phyloP scores from a whole-genome alignment of 75 land plant genomes.

The Larix kaempferi region DNA sequence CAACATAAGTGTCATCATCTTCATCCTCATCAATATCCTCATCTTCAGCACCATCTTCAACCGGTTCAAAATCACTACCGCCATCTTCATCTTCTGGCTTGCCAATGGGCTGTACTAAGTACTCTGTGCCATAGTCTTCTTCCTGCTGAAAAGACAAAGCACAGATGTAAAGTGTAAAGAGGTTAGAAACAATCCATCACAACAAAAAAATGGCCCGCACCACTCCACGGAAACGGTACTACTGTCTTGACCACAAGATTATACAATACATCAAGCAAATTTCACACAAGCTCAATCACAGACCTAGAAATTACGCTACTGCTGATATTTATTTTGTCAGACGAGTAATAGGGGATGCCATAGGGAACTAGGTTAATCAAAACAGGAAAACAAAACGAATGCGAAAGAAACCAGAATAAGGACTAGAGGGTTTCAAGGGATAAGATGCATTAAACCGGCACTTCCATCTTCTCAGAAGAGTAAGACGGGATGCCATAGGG shows the following conservation, averaged over 20 bases:
- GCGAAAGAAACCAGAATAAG: too few relatives aligned
- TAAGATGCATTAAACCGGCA: too few relatives aligned
- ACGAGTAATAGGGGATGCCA: background rate
- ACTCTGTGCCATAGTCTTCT: slow-evolving; percentile 40
- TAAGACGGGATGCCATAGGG: too few relatives aligned
- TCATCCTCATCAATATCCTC: slow-evolving; percentile 41
- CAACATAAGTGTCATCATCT: slow-evolving; percentile 24
- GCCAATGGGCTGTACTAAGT: slow-evolving; percentile 23
- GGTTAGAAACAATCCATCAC: background rate
- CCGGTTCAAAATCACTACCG: slow-evolving; percentile 45
- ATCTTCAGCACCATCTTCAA: slow-evolving; percentile 29
- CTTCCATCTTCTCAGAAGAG: too few relatives aligned
- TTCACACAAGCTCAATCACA: background rate
- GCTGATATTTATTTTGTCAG: background rate
- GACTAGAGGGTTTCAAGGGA: too few relatives aligned
- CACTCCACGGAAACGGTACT: too few relatives aligned
- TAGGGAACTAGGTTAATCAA: background rate
- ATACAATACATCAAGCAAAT: background rate
- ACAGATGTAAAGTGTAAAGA: slow-evolving; percentile 2
- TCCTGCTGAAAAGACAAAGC: background rate
- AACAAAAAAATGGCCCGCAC: too few relatives aligned
- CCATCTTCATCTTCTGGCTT: slow-evolving; percentile 46
- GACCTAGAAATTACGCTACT: too few relatives aligned
- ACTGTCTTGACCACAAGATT: too few relatives aligned
- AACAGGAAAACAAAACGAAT: too few relatives aligned